Evolutionary conservation across 345 rosid genomes (phyloP).

Genomic region (Pistacia vera): DNA sequence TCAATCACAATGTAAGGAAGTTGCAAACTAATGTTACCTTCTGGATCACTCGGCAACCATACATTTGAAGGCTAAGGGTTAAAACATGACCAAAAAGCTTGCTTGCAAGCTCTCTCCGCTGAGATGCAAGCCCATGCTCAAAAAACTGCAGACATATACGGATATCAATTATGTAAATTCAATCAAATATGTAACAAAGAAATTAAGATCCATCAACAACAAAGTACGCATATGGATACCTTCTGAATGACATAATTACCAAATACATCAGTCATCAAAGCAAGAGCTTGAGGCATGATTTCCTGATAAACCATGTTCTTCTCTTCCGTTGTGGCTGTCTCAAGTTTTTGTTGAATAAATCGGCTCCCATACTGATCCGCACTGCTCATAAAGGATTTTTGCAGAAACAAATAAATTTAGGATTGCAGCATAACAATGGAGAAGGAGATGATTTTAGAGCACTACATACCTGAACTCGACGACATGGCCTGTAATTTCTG

Average conservation of each 20-base stretch:
- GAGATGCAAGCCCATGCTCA: slow-evolving; percentile 64
- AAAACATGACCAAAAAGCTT: slow-evolving; percentile 56
- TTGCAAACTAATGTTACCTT: slow-evolving; percentile 40
- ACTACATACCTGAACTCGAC: slow-evolving; percentile 68
- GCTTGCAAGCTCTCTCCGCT: slow-evolving; percentile 60
- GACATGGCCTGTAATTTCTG: slow-evolving; percentile 71
- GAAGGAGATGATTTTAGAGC: not conserved
- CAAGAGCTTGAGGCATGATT: slow-evolving; percentile 60
- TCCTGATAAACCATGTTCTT: slow-evolving; percentile 65
- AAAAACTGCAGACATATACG: slow-evolving; percentile 44
- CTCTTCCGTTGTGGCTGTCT: slow-evolving; percentile 54
- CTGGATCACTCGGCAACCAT: slow-evolving; percentile 73
- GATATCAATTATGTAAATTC: not conserved
- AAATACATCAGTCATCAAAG: slow-evolving; percentile 73
- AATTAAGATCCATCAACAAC: slow-evolving; percentile 10
- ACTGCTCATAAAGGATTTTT: slow-evolving; percentile 31
- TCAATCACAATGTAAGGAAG: not conserved
- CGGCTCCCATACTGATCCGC: slow-evolving; percentile 80
- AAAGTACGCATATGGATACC: slow-evolving; percentile 30
- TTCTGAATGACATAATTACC: slow-evolving; percentile 74
- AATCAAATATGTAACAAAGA: not conserved
- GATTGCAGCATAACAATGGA: not conserved
- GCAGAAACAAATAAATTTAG: not conserved
- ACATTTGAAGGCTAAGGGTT: slow-evolving; percentile 68
- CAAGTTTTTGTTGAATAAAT: slow-evolving; percentile 69